Percentiles rank a stretch among this genome's conserved stretches.
Evolutionary conservation across 2,329 filamentous ascomycete genomes (phyloP).

Genomic region (Penicillium sp.): DNA sequence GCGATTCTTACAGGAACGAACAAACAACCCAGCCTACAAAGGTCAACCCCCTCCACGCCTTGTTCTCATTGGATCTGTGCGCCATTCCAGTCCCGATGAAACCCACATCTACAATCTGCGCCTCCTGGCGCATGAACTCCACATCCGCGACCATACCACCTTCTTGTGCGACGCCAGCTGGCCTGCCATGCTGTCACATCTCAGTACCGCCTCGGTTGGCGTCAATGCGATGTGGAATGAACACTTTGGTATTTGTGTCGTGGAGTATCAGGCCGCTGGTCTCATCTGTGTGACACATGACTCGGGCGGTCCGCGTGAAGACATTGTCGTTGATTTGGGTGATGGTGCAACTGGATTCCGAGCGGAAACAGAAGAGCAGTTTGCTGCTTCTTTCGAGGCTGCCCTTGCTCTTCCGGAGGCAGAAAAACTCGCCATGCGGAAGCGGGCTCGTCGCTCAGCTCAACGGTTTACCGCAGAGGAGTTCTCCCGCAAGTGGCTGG

Average conservation of each 20-base stretch:
- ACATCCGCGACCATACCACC: slow-evolving; percentile 77
- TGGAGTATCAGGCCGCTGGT: slow-evolving; percentile 95
- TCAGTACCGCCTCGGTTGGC: slow-evolving; percentile 74
- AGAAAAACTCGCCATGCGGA: slow-evolving; percentile 71
- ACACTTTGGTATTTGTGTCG: slow-evolving; percentile 96
- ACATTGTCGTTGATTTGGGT: slow-evolving; percentile 82
- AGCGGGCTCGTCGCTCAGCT: slow-evolving; percentile 73
- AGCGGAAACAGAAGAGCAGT: slow-evolving; percentile 73
- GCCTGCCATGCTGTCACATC: slow-evolving; percentile 78
- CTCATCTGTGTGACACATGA: slow-evolving; percentile 91
- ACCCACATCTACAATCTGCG: slow-evolving; percentile 78
- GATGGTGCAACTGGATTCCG: slow-evolving; percentile 83
- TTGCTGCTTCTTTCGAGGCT: slow-evolving; percentile 74
- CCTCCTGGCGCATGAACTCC: slow-evolving; percentile 79
- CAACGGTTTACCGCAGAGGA: slow-evolving; percentile 83
- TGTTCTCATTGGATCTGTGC: slow-evolving; percentile 87
- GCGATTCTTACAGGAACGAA: slow-evolving; percentile 61
- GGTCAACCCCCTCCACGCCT: slow-evolving; percentile 56
- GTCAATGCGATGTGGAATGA: slow-evolving; percentile 99
- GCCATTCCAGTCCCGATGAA: slow-evolving; percentile 59
- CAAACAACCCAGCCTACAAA: slow-evolving; percentile 50
- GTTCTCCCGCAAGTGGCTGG: slow-evolving; percentile 76
- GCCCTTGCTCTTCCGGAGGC: slow-evolving; percentile 62
- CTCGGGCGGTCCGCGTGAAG: slow-evolving; percentile 85
- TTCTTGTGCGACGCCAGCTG: slow-evolving; percentile 90